phyloP scores from a whole-genome alignment of 73 alveolate genomes.

The Symbiodinium natans region DNA sequence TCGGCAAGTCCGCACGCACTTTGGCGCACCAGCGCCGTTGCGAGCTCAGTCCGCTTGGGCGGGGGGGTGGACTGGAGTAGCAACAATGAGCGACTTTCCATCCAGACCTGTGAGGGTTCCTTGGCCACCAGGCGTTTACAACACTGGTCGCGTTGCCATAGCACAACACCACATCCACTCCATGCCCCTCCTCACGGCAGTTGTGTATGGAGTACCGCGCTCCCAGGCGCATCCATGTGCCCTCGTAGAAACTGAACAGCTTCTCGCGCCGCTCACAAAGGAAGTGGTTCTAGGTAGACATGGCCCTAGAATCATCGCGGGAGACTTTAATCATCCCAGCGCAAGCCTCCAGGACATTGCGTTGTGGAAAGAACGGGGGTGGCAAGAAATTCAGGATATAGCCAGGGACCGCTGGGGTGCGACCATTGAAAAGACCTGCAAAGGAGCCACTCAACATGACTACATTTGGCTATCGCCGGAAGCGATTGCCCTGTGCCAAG shows the following conservation, averaged over 20 bases:
- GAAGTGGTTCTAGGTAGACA: not conserved
- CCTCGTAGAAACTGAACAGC: not conserved
- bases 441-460: not conserved
- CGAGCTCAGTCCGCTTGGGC: not conserved
- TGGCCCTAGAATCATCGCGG: not conserved
- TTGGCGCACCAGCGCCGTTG: not conserved
- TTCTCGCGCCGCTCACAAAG: not conserved
- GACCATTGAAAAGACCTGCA: not conserved
- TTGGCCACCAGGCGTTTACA: not conserved
- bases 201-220: not conserved
- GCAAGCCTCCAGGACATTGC: not conserved
- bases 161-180: no score
- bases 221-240: not conserved
- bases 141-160: not conserved
- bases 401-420: not conserved
- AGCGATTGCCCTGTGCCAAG: not conserved
- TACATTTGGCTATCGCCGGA: not conserved
- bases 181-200: not conserved
- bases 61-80: constrained; percentile 1
- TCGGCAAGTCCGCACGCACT: not conserved
- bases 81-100: not conserved
- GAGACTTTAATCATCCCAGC: not conserved
- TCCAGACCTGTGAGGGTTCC: not conserved
- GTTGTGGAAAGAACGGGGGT: not conserved
- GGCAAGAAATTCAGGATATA: not conserved